Conservation (phyloP, 75 land plant species). For the Picea glauca region DNA sequence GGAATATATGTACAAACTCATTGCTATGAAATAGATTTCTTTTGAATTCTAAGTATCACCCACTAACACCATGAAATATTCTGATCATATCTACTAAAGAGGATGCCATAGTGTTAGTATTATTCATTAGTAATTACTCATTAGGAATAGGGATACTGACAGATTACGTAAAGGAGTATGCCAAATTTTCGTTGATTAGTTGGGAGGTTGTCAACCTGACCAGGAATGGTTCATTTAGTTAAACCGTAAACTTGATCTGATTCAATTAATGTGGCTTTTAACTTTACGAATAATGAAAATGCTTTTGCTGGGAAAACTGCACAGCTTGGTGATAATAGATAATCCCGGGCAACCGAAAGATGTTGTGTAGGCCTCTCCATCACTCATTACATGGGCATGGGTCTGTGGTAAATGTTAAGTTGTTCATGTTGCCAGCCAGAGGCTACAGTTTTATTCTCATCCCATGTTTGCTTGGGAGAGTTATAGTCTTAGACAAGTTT, state of each 20-base stretch:
- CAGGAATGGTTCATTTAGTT: background rate
- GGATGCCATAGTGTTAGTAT: background rate
- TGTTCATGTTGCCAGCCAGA: too few species aligned
- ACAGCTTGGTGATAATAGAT: background rate
- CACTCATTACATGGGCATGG: too few species aligned
- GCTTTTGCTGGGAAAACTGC: background rate
- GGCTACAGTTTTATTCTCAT: too few species aligned
- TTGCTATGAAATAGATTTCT: too few species aligned
- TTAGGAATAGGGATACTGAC: background rate
- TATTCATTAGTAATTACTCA: background rate
- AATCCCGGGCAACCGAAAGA: too few species aligned
- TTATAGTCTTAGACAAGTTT: too few species aligned
- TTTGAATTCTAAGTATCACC: background rate
- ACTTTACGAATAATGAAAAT: too few species aligned
- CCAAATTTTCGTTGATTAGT: background rate
- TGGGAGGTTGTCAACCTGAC: background rate
- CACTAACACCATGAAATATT: background rate
- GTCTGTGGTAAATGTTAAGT: too few species aligned
- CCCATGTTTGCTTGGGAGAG: too few species aligned
- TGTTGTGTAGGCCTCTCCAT: background rate
- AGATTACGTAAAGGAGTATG: background rate
- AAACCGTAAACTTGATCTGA: too few species aligned
- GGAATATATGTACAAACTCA: background rate
- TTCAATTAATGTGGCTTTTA: too few species aligned
- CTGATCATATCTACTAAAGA: too few species aligned